Base-by-base conservation (phyloP, 2,329 filamentous ascomycete species). In the Calonectria honghensis region DNA sequence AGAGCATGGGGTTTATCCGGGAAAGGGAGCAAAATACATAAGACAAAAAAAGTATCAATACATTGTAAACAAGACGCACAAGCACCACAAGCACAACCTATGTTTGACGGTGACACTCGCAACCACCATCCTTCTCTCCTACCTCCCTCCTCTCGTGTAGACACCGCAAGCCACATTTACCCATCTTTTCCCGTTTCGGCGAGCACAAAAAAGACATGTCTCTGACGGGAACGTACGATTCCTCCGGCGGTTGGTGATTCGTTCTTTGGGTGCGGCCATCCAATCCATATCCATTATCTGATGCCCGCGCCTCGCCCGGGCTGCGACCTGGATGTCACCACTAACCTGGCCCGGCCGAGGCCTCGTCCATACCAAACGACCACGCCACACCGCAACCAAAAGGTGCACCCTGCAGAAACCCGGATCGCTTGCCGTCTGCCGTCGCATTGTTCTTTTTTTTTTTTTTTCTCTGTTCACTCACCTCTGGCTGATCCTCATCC, bases 231-330 rank as follows among this genome's bases (percentile, higher is more conserved):
- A 65, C 61, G 41, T 65, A 65, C 41, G 61, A 65, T 50, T 50
- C 41, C 39, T 48, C 41, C 27, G 16, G 4, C 39, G 61, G 45
- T 41, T n/a, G 61, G 39, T 50, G 61, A 65, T 50, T 50, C 41
- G 41, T 10, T 24, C 20, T 4, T 45, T 45, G 54, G 31, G n/a
- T 31, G 20, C 57, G 11, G 31, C 37, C 66, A 67, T 52, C 48
- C 65, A 68, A 63, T 41, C 57, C 57, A 29, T 63, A 29, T 63
- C 57, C 35, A 20, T 63, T 63, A 63, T 63, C 57, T 63, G 37
- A 63, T 63, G 57, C 57, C 37, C 35, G 57, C 41, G 57, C 35
- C 45, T 48, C 45, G 45, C n/a, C n/a, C n/a, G 45, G n/a, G 45
- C 45, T 48, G 45, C 45, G 45, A 24, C 45, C 45, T 48, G n/a